Conservation (phyloP, 441 rosid genomes). For the Gossypium trilobum region DNA sequence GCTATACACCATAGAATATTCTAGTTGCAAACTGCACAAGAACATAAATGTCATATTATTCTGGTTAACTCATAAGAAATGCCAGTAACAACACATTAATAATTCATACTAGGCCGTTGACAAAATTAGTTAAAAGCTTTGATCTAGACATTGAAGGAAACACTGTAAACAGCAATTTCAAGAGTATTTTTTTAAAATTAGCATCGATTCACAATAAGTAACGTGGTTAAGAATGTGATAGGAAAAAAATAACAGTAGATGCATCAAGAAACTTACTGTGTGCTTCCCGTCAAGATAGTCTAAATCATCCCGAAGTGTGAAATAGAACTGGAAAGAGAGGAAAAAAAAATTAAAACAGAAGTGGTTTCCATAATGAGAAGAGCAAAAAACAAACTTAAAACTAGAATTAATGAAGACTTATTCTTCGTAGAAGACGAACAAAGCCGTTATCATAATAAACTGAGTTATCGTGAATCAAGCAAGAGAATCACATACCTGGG, state of each 20-base stretch:
- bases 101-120: background rate
- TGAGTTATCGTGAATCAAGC: background rate
- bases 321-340: slow-evolving; percentile 57
- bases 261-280: slow-evolving; percentile 48
- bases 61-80: background rate
- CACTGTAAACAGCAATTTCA: background rate
- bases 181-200: background rate
- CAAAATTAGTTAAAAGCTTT: background rate
- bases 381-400: background rate
- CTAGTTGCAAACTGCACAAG: background rate
- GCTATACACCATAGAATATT: background rate
- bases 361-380: background rate
- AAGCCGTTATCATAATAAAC: background rate
- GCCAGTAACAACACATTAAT: background rate
- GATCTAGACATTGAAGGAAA: background rate
- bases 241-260: background rate
- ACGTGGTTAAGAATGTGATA: background rate
- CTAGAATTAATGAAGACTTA: background rate
- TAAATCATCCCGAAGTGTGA: slow-evolving; percentile 75
- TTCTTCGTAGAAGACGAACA: background rate
- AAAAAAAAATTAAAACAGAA: background rate
- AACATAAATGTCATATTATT: background rate
- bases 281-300: slow-evolving; percentile 97
- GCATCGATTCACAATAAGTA: background rate
- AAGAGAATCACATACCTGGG: slow-evolving; percentile 49